Conservation (phyloP, 768 basidiomycete genomes). For the Pleurotus citrinopileatus region DNA sequence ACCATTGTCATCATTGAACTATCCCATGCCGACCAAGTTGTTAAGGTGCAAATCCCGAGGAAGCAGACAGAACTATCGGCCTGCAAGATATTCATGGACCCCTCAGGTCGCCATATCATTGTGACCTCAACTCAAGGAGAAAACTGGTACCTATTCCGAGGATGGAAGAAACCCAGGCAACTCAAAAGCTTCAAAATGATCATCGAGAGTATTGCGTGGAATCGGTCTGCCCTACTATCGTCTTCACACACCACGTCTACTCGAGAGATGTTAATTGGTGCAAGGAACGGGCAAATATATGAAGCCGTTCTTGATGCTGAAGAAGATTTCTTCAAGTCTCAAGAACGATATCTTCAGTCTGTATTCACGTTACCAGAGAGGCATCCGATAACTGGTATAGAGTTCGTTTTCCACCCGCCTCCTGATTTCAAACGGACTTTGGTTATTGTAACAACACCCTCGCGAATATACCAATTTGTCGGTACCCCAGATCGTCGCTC, state of each 20-base stretch:
- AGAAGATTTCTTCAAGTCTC: constrained; percentile 89
- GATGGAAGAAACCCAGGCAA: constrained; percentile 78
- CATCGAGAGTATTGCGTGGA: constrained; percentile 93
- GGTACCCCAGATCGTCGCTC: constrained; percentile 63
- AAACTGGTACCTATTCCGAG: constrained; percentile 86
- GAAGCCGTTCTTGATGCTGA: constrained; percentile 89
- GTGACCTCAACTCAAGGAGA: constrained; percentile 87
- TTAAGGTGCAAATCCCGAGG: constrained; percentile 73
- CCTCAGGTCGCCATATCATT: constrained; percentile 87
- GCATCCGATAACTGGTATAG: constrained; percentile 81
- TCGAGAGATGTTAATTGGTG: constrained; percentile 84
- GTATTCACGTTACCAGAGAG: constrained; percentile 79
- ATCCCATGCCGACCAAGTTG: constrained; percentile 80
- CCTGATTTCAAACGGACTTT: constrained; percentile 60
- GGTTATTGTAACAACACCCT: constrained; percentile 80
- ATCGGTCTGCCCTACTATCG: constrained; percentile 62
- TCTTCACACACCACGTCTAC: constrained; percentile 72
- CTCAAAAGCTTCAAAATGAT: constrained; percentile 82
- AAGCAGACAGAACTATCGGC: constrained; percentile 77
- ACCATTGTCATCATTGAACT: constrained; percentile 87
- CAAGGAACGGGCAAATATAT: constrained; percentile 80
- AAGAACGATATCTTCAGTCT: constrained; percentile 72
- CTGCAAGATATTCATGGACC: constrained; percentile 86
- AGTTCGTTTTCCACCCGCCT: constrained; percentile 73
- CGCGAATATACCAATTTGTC: constrained; percentile 88